Conservation (phyloP, 2,329 filamentous ascomycete genomes). For the Fusarium napiforme region DNA sequence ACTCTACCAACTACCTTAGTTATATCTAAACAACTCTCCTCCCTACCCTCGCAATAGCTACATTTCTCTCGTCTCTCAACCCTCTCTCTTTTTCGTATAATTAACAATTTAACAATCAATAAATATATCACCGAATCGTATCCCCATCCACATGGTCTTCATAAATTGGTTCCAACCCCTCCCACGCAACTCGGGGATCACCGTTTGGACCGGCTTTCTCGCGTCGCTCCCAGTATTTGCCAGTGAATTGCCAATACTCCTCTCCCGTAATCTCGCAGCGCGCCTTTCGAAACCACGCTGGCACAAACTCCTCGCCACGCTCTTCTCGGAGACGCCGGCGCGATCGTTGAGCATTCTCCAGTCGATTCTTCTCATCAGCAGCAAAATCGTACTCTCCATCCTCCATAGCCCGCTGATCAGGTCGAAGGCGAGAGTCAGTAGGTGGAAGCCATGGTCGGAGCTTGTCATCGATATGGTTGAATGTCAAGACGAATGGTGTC, state of each 20-base stretch:
- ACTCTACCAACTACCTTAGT: background rate
- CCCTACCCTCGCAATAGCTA: background rate
- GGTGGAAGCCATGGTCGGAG: conserved; percentile 82
- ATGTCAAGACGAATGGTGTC: conserved; percentile 92
- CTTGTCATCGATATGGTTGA: conserved; percentile 92
- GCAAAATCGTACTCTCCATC: conserved; percentile 97
- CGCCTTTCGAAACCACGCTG: conserved; percentile 84
- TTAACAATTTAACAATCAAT: background rate
- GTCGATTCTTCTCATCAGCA: conserved; percentile 90
- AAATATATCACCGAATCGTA: conserved; percentile 15
- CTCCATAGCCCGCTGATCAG: conserved; percentile 98
- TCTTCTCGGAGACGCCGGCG: conserved; percentile 78
- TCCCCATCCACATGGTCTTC: conserved; percentile 45
- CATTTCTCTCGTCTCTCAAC: background rate
- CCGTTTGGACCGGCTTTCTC: conserved; percentile 71
- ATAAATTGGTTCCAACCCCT: conserved; percentile 81
- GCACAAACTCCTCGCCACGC: conserved; percentile 81
- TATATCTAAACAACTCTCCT: background rate
- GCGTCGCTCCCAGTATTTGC: conserved; percentile 85
- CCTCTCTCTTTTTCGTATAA: background rate
- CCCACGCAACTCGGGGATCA: conserved; percentile 67
- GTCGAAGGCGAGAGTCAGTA: conserved; percentile 91
- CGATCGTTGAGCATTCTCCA: conserved; percentile 90
- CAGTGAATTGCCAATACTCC: conserved; percentile 89
- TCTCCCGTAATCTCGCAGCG: conserved; percentile 85